A percentile compares a stretch with the other conserved stretches of the same genome.
phyloP scores from a whole-genome alignment of 495 filamentous ascomycete genomes.

The Xylaria flabelliformis region DNA sequence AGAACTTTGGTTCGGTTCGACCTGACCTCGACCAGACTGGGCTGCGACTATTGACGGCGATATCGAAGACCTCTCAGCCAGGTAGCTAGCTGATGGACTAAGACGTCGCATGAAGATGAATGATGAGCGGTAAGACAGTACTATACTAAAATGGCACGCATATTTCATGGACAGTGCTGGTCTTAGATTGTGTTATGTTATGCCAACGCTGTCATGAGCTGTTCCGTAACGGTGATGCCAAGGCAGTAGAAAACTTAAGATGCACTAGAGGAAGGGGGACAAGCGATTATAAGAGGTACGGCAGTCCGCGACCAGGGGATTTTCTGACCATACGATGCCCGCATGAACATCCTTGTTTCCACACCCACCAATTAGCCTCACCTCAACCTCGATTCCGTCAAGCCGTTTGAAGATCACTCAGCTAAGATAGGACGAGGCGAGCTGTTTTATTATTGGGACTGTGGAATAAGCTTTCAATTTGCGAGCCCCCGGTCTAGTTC shows the following conservation, averaged over 20 bases:
- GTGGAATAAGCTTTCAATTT: conserved; percentile 19
- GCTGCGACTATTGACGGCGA: conserved; percentile 1
- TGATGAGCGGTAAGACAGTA: neutral
- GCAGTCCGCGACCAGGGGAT: conserved; percentile 12
- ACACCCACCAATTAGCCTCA: conserved; percentile 22
- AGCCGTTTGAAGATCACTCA: conserved; percentile 28
- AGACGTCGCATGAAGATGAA: neutral
- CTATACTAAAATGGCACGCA: neutral
- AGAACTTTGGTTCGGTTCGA: neutral
- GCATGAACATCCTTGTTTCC: conserved; percentile 25
- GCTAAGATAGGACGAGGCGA: conserved; percentile 24
- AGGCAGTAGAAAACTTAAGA: conserved; percentile 10
- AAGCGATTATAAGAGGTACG: conserved; percentile 24
- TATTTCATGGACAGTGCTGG: conserved; percentile 4
- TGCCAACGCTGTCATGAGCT: neutral
- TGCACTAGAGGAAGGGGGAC: conserved; percentile 16
- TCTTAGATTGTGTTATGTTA: neutral
- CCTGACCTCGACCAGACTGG: neutral
- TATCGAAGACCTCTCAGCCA: neutral
- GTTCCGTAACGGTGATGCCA: conserved; percentile 3
- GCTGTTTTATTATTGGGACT: conserved; percentile 24
- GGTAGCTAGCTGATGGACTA: neutral
- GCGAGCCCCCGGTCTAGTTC: neutral
- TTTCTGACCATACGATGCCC: conserved; percentile 10
- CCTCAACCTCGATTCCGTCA: conserved; percentile 20